Percentiles rank a stretch among this genome's conserved stretches.
Evolutionary conservation across 345 rosid genomes (phyloP).

Genomic region (Ailanthus altissimus): DNA sequence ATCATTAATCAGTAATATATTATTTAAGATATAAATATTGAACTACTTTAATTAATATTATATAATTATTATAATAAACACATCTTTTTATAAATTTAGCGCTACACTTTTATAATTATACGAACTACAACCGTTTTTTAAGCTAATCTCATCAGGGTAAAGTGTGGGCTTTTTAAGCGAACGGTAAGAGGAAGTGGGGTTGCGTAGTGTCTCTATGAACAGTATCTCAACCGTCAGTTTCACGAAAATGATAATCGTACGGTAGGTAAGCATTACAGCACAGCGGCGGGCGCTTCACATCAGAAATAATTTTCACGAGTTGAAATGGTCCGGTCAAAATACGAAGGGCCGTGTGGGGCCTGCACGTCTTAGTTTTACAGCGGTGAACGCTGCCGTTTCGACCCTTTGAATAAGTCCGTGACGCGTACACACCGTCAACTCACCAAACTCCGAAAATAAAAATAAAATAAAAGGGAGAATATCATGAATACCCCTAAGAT

Average conservation of each 20-base stretch:
- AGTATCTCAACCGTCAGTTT: not conserved
- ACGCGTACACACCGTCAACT: not conserved
- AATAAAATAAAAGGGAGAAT: too few species aligned
- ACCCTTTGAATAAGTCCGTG: not conserved
- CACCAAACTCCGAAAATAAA: not conserved
- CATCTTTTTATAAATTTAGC: too few species aligned
- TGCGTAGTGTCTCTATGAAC: not conserved
- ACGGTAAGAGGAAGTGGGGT: not conserved
- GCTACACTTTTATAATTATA: too few species aligned
- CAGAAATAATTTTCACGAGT: not conserved
- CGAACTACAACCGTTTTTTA: not conserved
- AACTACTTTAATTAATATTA: too few species aligned
- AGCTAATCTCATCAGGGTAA: not conserved
- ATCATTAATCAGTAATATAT: too few species aligned
- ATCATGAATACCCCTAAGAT: too few species aligned
- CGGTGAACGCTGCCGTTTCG: not conserved
- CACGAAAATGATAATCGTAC: not conserved
- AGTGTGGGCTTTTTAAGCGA: not conserved
- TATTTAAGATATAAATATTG: too few species aligned
- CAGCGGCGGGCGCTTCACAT: not conserved
- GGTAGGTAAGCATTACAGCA: not conserved
- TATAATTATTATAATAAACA: too few species aligned
- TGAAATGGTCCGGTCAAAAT: constrained; percentile 5
- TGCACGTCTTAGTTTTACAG: not conserved
- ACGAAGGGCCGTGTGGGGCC: constrained; percentile 6